Evolutionary conservation across 805 yeast genomes (phyloP).

Genomic region (Kuraishia floccosa): DNA sequence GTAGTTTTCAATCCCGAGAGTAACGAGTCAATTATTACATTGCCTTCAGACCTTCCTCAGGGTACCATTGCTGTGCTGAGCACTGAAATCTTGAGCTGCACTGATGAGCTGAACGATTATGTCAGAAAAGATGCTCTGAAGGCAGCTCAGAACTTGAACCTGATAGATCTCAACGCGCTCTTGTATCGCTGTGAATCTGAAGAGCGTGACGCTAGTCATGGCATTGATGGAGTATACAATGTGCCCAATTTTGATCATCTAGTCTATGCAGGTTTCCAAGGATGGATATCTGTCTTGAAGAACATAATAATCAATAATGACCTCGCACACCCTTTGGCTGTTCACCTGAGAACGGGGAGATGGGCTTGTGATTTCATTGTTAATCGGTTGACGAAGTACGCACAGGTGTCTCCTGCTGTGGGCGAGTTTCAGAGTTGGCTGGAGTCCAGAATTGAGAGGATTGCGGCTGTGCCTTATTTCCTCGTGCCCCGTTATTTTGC

Average conservation of each 20-base stretch:
- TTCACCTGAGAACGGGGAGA: conserved; percentile 67
- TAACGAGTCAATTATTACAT: conserved; percentile 37
- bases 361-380: conserved; percentile 85
- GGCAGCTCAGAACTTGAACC: conserved; percentile 49
- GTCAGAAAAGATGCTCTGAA: conserved; percentile 69
- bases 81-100: conserved; percentile 59
- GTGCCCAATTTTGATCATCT: conserved; percentile 67
- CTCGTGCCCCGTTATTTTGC: conserved; percentile 84
- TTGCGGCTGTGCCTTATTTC: conserved; percentile 63
- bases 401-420: conserved; percentile 6
- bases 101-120: conserved; percentile 49
- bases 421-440: conserved; percentile 56
- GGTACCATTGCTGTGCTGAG: conserved; percentile 84
- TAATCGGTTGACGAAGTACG: conserved; percentile 47
- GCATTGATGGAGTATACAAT: conserved; percentile 59
- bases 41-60: conserved; percentile 64
- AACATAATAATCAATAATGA: conserved; percentile 57
- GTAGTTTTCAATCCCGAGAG: conserved; percentile 29
- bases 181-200: conserved; percentile 77
- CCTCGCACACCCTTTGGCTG: conserved; percentile 74
- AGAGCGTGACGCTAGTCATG: conserved; percentile 72
- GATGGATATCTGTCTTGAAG: conserved; percentile 71
- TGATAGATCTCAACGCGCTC: conserved; percentile 65
- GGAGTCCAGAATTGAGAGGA: conserved; percentile 44
- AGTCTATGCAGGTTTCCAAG: conserved; percentile 86